Evolutionary conservation across 179 eudicot genomes (phyloP).

Genomic region (Nepenthes alata): DNA sequence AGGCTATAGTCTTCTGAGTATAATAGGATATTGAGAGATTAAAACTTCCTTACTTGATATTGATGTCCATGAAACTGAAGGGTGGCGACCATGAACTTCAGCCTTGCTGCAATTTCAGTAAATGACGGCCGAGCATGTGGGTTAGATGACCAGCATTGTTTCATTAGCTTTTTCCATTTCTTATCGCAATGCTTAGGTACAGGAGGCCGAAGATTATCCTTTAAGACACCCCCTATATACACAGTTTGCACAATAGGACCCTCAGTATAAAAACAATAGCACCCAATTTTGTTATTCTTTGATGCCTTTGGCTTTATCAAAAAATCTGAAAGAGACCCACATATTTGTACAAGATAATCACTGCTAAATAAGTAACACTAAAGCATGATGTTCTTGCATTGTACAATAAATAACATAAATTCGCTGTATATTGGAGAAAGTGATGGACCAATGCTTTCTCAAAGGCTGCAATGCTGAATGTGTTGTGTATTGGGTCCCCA

Average conservation of each 20-base stretch:
- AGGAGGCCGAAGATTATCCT: conserved; percentile 73
- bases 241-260: conserved; percentile 1
- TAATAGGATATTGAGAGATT: not conserved
- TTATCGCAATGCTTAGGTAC: conserved; percentile 66
- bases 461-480: too few relatives aligned
- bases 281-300: too few relatives aligned
- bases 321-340: too few relatives aligned
- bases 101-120: conserved; percentile 50
- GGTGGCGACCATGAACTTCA: conserved; percentile 45
- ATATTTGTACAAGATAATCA: too few relatives aligned
- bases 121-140: conserved; percentile 75
- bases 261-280: not conserved
- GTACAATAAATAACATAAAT: too few relatives aligned
- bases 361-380: too few relatives aligned
- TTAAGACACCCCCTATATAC: conserved; percentile 64
- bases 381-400: too few relatives aligned
- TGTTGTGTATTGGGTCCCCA: too few relatives aligned
- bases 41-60: conserved; percentile 18
- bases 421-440: too few relatives aligned
- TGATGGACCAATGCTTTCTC: too few relatives aligned
- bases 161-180: conserved; percentile 77
- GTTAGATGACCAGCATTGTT: conserved; percentile 77
- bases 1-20: not conserved
- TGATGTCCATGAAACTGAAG: conserved; percentile 36
- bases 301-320: too few relatives aligned